Conservation (phyloP, 176 grass and related monocot genomes). For the Phragmites australis region DNA sequence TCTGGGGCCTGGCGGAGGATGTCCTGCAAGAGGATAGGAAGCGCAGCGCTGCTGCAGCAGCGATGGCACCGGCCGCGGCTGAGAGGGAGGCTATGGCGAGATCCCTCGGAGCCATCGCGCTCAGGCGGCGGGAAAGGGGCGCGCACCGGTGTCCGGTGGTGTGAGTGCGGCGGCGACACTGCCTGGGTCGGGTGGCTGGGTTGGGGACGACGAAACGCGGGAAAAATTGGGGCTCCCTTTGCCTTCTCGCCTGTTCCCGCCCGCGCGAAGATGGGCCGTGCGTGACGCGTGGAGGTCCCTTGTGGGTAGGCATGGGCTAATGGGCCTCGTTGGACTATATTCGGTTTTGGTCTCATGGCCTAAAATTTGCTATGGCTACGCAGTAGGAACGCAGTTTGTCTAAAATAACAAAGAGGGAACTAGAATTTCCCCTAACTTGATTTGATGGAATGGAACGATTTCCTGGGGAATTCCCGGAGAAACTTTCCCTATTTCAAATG, state of each 20-base stretch:
- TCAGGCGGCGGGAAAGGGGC: background rate
- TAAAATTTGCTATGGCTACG: too few species aligned
- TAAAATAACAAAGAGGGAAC: too few species aligned
- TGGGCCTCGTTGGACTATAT: background rate
- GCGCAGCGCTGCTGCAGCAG: constrained; percentile 45
- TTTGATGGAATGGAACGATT: too few species aligned
- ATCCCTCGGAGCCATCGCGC: constrained; percentile 61
- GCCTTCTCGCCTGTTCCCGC: background rate
- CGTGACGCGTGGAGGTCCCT: background rate
- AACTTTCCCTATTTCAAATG: too few species aligned
- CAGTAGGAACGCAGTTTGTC: too few species aligned
- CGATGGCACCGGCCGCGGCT: constrained; percentile 57
- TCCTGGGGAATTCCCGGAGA: too few species aligned
- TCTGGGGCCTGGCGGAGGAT: constrained; percentile 19
- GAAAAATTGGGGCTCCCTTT: background rate
- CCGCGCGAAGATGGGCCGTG: background rate
- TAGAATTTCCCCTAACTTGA: too few species aligned
- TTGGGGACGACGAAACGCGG: constrained; percentile 21
- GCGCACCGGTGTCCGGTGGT: background rate
- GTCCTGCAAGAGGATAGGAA: constrained; percentile 42
- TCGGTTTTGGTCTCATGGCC: too few species aligned
- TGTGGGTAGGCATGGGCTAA: background rate
- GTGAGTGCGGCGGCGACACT: background rate
- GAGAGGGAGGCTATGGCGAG: constrained; percentile 64
- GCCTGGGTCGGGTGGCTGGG: background rate